Evolutionary conservation across 2,329 filamentous ascomycete species (phyloP), one percentile per base, ranked within the genome.

Genomic region (Alternaria alternata): DNA sequence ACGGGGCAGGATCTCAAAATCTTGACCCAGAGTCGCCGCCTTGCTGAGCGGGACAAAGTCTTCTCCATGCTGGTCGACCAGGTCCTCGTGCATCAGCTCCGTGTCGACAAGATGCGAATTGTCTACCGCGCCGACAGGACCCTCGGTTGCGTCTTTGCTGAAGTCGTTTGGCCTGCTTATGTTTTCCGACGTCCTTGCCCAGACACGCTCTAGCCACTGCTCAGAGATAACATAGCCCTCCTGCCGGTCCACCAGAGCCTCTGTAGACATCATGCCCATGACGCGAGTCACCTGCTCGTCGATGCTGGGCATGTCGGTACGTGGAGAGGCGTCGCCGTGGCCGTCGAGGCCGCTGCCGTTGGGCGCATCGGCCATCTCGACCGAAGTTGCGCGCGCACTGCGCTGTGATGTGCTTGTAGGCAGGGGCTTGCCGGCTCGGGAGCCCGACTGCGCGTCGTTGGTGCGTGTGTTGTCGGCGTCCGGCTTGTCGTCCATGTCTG

Each of bases 241-340:
- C 59, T 91, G 87, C n/a, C 89, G 89, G 63, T 94, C 91, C 59
- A 60, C 53, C 41, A 87, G 79, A n/a, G 89, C 76, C 7, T 86
- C 83, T 69, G 74, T 76, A 67, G 85, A 80, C 26, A 86, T 77
- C 26, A 94, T 79, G 32, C 84, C 83, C 69, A 87, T 85, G 51
- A 97, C 92, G 38, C 87, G 87, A 58, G 85, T 86, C 59, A 97
- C 88, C 77, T 97, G 94, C 48, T 88, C 85, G 66, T 92, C 89
- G 63, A 79, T 64, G 61, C 61, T 72, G 16, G 76, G 76, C 8
- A 75, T 54, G 32, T 73, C 65, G 24, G 60, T 42, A n/a, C 64
- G 22, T 24, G 22, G 49, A 39, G 63, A 59, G 24, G 62, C 58
- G 22, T 69, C 70, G 53, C 46, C 53, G 1, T 78, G 73, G 34